phyloP scores from a whole-genome alignment of 305 asterid species.

The Ajuga reptans region DNA sequence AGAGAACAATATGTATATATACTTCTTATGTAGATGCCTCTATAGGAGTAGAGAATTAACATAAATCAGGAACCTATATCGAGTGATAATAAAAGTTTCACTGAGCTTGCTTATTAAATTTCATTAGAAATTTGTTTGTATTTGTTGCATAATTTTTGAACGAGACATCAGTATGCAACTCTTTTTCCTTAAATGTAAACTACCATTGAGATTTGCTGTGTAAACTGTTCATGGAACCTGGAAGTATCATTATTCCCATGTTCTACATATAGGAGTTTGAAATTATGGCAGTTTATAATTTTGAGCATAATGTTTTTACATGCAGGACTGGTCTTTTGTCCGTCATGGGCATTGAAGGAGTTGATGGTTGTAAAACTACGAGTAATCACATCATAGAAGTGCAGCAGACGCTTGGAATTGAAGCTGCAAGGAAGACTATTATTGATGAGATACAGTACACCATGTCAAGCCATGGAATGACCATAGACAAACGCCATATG shows the following conservation, averaged over 20 bases:
- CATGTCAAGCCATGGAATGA: conserved; percentile 75
- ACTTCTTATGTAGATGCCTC: too few species aligned
- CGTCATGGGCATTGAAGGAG: conserved; percentile 86
- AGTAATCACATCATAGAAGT: conserved; percentile 80
- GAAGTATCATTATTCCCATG: not conserved
- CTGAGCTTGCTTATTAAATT: not conserved
- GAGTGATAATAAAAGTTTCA: not conserved
- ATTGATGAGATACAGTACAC: conserved; percentile 64
- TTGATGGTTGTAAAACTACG: conserved; percentile 51
- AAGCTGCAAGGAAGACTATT: conserved; percentile 72
- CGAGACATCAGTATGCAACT: not conserved
- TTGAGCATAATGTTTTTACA: conserved; percentile 10
- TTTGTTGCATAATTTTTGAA: not conserved
- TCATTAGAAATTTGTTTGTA: not conserved
- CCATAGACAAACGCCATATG: conserved; percentile 87
- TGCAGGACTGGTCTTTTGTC: conserved; percentile 73
- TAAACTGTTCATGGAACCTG: not conserved
- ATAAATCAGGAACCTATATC: too few species aligned
- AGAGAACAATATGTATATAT: too few species aligned
- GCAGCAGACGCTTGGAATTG: conserved; percentile 65
- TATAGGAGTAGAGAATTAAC: too few species aligned
- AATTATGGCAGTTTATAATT: not conserved
- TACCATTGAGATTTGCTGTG: not conserved
- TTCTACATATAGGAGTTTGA: not conserved
- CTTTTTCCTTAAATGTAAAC: not conserved